Evolutionary conservation across 805 yeast species (phyloP).

Genomic region (Kazachstania martiniae): DNA sequence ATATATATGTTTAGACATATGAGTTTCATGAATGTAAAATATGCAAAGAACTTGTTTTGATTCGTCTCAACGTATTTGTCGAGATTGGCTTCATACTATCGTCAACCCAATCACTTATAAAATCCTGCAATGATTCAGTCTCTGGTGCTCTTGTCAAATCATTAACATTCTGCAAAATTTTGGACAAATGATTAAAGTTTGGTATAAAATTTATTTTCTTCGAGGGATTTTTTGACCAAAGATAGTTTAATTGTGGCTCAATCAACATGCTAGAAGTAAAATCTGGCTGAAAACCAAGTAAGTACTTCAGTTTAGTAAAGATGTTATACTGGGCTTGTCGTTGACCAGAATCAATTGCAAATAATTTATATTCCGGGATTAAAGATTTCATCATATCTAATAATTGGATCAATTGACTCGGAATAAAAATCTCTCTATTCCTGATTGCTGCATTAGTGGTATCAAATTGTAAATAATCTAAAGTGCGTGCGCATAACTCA

Average conservation of each 20-base stretch:
- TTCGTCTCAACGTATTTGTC: constrained; percentile 1
- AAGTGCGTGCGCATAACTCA: constrained; percentile 16
- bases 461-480: constrained; percentile 1
- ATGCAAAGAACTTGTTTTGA: constrained; percentile 5
- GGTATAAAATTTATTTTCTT: not conserved
- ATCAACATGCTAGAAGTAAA: not conserved
- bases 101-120: constrained; percentile 20
- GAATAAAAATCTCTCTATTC: constrained; percentile 11
- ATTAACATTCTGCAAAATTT: constrained; percentile 6
- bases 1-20: not conserved
- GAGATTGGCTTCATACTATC: not conserved
- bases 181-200: not conserved
- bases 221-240: not conserved
- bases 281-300: not conserved
- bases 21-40: constrained; percentile 4
- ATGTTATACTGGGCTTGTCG: constrained; percentile 1
- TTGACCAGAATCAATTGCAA: constrained; percentile 19
- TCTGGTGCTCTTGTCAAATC: constrained; percentile 10
- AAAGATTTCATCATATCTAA: constrained; percentile 13
- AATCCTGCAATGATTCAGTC: constrained; percentile 12
- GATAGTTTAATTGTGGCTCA: not conserved
- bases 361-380: constrained; percentile 20
- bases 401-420: constrained; percentile 20
- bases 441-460: not conserved
- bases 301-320: not conserved